A percentile compares a stretch with the other conserved stretches of the same genome.
These are phyloP conservation scores for Calocybe cyanea DNA, from an alignment of 768 basidiomycete genomes.

Conservation along the genomic window DNA sequence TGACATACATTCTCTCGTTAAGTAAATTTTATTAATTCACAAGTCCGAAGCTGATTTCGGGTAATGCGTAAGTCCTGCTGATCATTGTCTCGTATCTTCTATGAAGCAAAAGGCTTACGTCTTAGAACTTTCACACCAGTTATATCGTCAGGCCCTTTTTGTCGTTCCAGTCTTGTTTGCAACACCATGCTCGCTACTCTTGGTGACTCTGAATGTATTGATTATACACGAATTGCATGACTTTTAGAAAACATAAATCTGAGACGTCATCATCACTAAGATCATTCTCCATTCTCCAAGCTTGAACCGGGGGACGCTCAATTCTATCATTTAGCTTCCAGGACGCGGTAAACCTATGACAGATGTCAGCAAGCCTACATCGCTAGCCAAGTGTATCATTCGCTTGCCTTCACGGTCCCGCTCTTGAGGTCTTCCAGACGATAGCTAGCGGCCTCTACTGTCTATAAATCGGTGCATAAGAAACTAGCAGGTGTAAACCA, in stretches of 20 bases:
- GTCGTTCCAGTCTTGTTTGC: too few relatives aligned
- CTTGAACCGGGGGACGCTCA: too few relatives aligned
- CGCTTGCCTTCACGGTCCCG: constrained; percentile 68
- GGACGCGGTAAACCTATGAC: constrained; percentile 35
- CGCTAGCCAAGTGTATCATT: neutral
- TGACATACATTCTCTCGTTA: constrained; percentile 40
- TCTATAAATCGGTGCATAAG: too few relatives aligned
- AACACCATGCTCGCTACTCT: too few relatives aligned
- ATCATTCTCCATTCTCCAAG: too few relatives aligned
- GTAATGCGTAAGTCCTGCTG: constrained; percentile 8
- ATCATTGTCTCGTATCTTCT: neutral
- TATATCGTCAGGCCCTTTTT: too few relatives aligned
- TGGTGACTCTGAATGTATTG: too few relatives aligned
- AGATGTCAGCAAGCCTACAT: neutral
- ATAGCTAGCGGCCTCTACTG: constrained; percentile 80
- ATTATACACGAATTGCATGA: too few relatives aligned
- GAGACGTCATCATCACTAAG: too few relatives aligned
- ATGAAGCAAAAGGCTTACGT: too few relatives aligned
- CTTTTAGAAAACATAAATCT: too few relatives aligned
- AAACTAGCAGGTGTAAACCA: too few relatives aligned
- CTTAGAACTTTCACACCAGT: neutral
- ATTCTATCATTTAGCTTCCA: constrained; percentile 31
- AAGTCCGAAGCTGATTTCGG: neutral
- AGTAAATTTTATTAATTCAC: constrained; percentile 23
- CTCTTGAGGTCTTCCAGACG: constrained; percentile 87